phyloP scores from a whole-genome alignment of 1,284 basidiomycete species.

The Tilletia indica region DNA sequence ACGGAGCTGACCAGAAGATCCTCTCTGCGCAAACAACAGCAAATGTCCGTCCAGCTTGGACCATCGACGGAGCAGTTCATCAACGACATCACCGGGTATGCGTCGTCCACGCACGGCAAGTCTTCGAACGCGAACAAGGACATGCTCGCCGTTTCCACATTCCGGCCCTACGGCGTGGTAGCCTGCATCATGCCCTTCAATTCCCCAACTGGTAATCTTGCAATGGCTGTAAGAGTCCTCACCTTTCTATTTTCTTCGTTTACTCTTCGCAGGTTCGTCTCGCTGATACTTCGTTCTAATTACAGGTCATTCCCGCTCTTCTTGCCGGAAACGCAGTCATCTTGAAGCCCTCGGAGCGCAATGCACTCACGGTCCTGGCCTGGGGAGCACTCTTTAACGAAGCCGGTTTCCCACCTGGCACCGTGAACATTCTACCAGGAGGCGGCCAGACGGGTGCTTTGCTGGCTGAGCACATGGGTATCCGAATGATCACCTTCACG shows the following conservation, averaged over 20 bases:
- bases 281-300: no score
- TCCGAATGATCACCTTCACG: conserved; percentile 42
- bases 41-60: conserved; percentile 1
- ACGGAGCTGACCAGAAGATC: no score
- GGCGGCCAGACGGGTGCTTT: conserved; percentile 23
- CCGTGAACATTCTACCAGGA: background rate
- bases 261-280: no score
- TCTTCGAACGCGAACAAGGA: background rate
- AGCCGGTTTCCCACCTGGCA: background rate
- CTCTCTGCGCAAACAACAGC: background rate
- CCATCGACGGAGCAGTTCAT: background rate
- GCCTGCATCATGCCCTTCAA: conserved; percentile 1
- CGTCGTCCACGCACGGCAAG: background rate
- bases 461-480: background rate
- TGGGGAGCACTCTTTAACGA: background rate
- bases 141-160: background rate
- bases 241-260: no score
- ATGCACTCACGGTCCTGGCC: background rate
- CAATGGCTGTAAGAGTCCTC: background rate
- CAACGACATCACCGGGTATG: background rate
- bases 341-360: background rate
- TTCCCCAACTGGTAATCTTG: background rate
- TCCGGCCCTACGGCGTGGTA: background rate
- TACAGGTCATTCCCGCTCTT: background rate
- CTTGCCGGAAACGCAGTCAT: background rate